Conservation (phyloP, 1,284 basidiomycete genomes). For the Vanrija sp. region DNA sequence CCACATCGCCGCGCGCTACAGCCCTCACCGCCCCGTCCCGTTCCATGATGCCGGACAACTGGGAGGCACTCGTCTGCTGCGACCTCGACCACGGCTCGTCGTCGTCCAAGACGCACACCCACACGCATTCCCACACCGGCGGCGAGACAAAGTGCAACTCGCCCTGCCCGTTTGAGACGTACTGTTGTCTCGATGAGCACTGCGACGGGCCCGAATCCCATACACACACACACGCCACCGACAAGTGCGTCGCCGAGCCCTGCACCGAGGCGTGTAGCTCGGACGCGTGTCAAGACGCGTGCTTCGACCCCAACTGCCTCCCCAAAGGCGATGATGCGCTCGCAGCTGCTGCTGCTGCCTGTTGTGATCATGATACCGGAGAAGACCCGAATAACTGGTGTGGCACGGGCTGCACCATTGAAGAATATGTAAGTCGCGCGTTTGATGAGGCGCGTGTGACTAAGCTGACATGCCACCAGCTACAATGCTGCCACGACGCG, state of each 20-base stretch:
- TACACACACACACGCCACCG: neutral
- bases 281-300: conserved; percentile 2
- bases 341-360: neutral
- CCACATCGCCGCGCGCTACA: no score
- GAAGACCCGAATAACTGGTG: conserved; percentile 18
- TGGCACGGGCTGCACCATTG: conserved; percentile 23
- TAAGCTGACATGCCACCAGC: conserved; percentile 15
- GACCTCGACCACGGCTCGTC: conserved; percentile 31
- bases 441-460: no score
- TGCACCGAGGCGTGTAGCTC: conserved; percentile 12
- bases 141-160: neutral
- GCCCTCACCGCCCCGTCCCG: no score
- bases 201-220: conserved; percentile 4
- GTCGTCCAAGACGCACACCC: neutral
- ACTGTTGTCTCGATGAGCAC: conserved; percentile 23
- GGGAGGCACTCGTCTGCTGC: conserved; percentile 41
- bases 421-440: conserved; percentile 37
- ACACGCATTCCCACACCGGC: no score
- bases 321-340: neutral
- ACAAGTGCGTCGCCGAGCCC: conserved; percentile 16
- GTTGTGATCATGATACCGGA: conserved; percentile 17
- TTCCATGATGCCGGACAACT: neutral
- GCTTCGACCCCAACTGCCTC: conserved; percentile 4
- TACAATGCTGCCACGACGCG: conserved; percentile 34
- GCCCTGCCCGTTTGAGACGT: conserved; percentile 21